phyloP scores from a whole-genome alignment of 1,284 basidiomycete species.

The Cutaneotrichosporon spelunceum region DNA sequence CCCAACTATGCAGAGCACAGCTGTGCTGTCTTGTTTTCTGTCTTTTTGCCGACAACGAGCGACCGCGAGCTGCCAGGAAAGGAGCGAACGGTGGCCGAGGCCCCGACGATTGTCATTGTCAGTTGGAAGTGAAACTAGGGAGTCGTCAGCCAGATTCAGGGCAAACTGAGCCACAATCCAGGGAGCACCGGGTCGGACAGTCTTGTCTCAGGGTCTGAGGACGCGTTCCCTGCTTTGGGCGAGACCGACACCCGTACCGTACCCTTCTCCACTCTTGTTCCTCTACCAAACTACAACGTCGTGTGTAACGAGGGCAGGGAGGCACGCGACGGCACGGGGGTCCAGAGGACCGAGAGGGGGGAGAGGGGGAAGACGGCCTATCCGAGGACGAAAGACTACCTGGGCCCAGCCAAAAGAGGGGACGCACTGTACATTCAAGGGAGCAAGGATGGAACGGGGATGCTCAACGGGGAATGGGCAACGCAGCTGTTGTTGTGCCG shows the following conservation, averaged over 20 bases:
- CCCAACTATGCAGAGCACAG: too few relatives aligned
- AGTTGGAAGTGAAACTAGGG: neutral
- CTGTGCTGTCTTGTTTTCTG: too few relatives aligned
- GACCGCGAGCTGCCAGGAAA: too few relatives aligned
- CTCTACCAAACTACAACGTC: too few relatives aligned
- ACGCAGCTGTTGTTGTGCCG: neutral
- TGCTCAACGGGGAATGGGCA: too few relatives aligned
- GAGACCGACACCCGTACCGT: neutral
- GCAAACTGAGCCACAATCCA: neutral
- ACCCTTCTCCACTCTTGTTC: too few relatives aligned
- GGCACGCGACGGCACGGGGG: neutral
- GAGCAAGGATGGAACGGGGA: too few relatives aligned
- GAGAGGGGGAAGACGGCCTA: too few relatives aligned
- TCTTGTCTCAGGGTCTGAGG: neutral
- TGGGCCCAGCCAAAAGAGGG: neutral
- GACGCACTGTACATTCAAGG: too few relatives aligned
- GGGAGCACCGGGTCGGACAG: neutral
- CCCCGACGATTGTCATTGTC: neutral
- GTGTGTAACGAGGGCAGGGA: neutral
- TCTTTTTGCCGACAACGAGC: too few relatives aligned
- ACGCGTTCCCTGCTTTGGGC: neutral
- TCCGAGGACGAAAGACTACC: too few relatives aligned
- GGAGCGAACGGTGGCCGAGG: neutral
- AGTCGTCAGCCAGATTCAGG: neutral
- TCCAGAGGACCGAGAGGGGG: neutral